Evolutionary conservation across 23 red algal species (phyloP).

Genomic region (Gracilaria vermiculophylla): DNA sequence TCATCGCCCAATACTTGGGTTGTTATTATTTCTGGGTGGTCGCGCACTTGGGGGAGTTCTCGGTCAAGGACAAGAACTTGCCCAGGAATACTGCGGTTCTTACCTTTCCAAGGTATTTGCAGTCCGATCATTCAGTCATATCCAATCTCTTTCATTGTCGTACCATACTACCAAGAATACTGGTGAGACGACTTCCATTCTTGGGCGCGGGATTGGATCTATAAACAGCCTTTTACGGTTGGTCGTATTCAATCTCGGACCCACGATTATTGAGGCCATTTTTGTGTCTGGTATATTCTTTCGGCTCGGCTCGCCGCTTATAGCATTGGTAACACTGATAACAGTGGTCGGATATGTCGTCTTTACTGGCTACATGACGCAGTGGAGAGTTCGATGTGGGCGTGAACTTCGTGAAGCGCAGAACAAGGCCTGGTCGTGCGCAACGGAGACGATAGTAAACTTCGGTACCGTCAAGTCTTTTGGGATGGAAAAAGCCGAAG

Average conservation of each 20-base stretch:
- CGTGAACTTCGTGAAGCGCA: slow-evolving; percentile 56
- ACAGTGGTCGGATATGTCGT: slow-evolving; percentile 37
- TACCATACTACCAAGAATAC: slow-evolving; percentile 76
- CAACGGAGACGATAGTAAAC: slow-evolving; percentile 77
- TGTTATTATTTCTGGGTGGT: slow-evolving; percentile 26
- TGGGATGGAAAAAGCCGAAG: slow-evolving; percentile 76
- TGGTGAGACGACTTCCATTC: slow-evolving; percentile 69
- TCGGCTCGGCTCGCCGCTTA: slow-evolving; percentile 35
- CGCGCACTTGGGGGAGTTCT: slow-evolving; percentile 26
- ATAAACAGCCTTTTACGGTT: slow-evolving; percentile 64
- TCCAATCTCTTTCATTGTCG: slow-evolving; percentile 66
- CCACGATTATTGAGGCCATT: slow-evolving; percentile 80
- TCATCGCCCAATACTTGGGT: slow-evolving; percentile 23
- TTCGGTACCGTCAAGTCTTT: slow-evolving; percentile 91
- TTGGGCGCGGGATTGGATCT: slow-evolving; percentile 88
- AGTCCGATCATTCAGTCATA: slow-evolving; percentile 57
- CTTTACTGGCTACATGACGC: slow-evolving; percentile 49
- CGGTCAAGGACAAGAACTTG: slow-evolving; percentile 42
- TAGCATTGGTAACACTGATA: slow-evolving; percentile 39
- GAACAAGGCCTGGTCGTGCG: slow-evolving; percentile 54
- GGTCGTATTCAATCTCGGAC: slow-evolving; percentile 74
- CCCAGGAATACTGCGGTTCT: slow-evolving; percentile 47
- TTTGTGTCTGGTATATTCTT: slow-evolving; percentile 83
- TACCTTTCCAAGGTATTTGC: slow-evolving; percentile 61
- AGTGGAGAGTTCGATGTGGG: slow-evolving; percentile 54